Base-by-base conservation (phyloP, 352 stramenopile genomes). In the Pythium rhizo-oryzae region DNA sequence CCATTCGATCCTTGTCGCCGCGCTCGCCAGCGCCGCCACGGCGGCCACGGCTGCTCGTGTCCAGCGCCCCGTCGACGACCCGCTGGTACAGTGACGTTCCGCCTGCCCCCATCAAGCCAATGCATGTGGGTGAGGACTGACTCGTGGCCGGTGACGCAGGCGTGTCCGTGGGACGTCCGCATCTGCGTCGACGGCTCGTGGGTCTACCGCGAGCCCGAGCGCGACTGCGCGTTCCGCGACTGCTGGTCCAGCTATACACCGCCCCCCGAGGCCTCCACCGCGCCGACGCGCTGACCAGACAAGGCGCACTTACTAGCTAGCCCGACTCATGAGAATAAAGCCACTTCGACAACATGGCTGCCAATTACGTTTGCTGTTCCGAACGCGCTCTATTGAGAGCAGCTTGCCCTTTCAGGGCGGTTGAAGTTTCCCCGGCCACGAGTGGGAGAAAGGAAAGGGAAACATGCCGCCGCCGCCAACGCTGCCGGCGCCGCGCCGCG, bases 181-280 rank as follows among this genome's bases (percentile, higher is more conserved):
- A 74, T 92, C 39, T 92, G 84, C 25, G 67, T 56, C 30, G 81
- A 92, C 63, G 81, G 81, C 54, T 89, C 81, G 58, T 92, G 84
- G 84, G 80, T 89, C 18, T 87, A 90, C 44, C 74, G 81, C 2
- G 59, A 77, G 41, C 68, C 70, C 8, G 75, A 86, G 37, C 65
- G 62, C 16, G 63, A 77, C 25, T 92, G 83, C 61, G 62, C 69
- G 16, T 92, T 90, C 35, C 71, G 78, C 24, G 71, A 80, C 16
- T 91, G 83, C 62, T 76, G 80, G 70, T 70, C 82, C n/a, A 53
- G 51, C 39, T 54, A 54, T 51, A 18, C 25, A 4, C 51, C 39
- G 15, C 28, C 35, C 16, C 18, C 51, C 3, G 50, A 51, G 24
- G 23, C 54, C 8, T 33, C 25, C 4, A 11, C 30, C 1, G 25